Evolutionary conservation across 83 land plant genomes (phyloP).

Genomic region (Thuja plicata): DNA sequence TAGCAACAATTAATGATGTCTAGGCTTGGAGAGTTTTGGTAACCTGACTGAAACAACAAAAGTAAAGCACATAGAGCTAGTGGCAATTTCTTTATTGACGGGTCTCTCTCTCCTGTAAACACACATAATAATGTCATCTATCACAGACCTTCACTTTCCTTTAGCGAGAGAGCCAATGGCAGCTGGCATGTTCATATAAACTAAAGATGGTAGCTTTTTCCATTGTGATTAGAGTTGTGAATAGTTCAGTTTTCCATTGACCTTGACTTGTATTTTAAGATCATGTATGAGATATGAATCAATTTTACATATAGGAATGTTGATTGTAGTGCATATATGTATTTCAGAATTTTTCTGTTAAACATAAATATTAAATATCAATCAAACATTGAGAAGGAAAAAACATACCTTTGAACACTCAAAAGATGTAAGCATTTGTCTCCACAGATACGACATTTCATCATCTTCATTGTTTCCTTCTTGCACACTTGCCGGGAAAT

Average conservation of each 20-base stretch:
- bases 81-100: background rate
- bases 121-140: background rate
- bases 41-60: background rate
- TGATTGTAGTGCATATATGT: background rate
- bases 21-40: too few relatives aligned
- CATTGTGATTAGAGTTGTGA: background rate
- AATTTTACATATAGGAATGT: background rate
- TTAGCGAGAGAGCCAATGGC: background rate
- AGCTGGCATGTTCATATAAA: background rate
- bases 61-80: background rate
- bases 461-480: background rate
- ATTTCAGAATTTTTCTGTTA: background rate
- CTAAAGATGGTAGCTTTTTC: background rate
- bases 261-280: background rate
- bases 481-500: background rate
- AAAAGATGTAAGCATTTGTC: constrained; percentile 7
- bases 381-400: background rate
- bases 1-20: too few relatives aligned
- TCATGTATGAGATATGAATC: background rate
- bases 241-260: background rate
- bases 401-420: constrained; percentile 5
- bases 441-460: constrained; percentile 8
- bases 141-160: background rate
- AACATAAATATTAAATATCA: background rate
- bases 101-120: background rate